Conservation (phyloP, 2,329 filamentous ascomycete species). For the Capronia americana region DNA sequence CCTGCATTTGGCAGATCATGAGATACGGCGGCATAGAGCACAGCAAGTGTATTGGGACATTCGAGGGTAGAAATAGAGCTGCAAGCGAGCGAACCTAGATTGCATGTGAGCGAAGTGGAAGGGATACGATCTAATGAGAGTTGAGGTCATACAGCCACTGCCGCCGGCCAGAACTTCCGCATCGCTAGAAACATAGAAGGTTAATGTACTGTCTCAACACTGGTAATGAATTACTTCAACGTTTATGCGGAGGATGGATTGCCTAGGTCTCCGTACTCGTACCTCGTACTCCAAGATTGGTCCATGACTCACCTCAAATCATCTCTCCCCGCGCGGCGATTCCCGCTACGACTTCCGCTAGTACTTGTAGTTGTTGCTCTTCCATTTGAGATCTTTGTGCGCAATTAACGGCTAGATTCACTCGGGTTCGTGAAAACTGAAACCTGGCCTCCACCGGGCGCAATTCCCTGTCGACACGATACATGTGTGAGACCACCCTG, state of each 20-base stretch:
- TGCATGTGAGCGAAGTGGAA: neutral
- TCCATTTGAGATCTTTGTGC: neutral
- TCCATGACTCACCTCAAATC: too few relatives aligned
- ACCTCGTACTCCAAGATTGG: too few relatives aligned
- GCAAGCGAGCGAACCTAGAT: neutral
- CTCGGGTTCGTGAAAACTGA: neutral
- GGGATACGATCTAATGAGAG: neutral
- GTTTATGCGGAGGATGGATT: too few relatives aligned
- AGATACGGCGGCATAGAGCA: neutral
- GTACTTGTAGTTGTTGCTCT: too few relatives aligned
- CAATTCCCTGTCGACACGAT: neutral
- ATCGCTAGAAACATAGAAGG: too few relatives aligned
- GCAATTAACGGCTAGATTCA: neutral
- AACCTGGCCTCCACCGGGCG: neutral
- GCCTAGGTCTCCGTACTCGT: too few relatives aligned
- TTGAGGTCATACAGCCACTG: neutral
- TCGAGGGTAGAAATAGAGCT: neutral
- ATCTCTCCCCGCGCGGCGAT: too few relatives aligned
- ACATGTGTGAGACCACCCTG: neutral
- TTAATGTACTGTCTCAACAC: too few relatives aligned
- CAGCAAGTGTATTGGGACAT: neutral
- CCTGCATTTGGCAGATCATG: neutral
- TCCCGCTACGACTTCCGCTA: neutral
- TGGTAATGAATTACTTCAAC: too few relatives aligned
- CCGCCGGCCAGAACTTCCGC: too few relatives aligned